phyloP scores from a whole-genome alignment of 208 protist genomes.

The Plasmodiophora brassicae region DNA sequence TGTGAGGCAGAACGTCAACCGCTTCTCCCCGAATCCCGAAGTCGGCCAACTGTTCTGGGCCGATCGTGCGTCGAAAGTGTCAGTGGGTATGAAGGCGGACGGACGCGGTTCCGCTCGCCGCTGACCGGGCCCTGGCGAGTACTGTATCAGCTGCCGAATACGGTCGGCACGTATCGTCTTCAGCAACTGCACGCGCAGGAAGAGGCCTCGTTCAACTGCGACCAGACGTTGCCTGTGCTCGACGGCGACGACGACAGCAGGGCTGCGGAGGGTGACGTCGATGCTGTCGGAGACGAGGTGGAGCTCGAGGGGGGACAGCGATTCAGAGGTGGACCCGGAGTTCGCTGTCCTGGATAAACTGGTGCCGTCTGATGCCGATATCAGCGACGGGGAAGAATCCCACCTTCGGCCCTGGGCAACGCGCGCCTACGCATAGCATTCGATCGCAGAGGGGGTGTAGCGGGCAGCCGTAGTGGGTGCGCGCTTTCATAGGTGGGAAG shows the following conservation, averaged over 20 bases:
- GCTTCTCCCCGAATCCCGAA: neutral
- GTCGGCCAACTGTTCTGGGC: neutral
- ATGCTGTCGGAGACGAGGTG: too few species aligned
- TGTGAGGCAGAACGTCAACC: neutral
- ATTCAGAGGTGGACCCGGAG: too few species aligned
- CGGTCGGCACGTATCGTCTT: neutral
- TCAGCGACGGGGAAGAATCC: too few species aligned
- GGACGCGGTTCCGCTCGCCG: neutral
- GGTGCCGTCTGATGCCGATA: too few species aligned
- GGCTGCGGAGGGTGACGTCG: neutral
- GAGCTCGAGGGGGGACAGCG: neutral
- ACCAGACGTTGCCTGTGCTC: neutral
- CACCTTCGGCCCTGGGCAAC: too few species aligned
- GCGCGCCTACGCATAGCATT: too few species aligned
- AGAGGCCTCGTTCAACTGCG: conserved; percentile 14
- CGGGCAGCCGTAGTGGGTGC: too few species aligned
- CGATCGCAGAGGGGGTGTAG: too few species aligned
- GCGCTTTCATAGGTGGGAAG: too few species aligned
- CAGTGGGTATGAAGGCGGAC: neutral
- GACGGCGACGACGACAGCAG: neutral
- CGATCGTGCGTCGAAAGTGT: neutral
- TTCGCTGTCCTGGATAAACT: too few species aligned
- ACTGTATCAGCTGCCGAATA: neutral
- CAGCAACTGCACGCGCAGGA: neutral
- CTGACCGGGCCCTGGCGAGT: conserved; percentile 11